A percentile compares a stretch with the other conserved stretches of the same genome.
phyloP scores from a whole-genome alignment of 2,329 filamentous ascomycete genomes.

The Chaetomiaceae sp. region DNA sequence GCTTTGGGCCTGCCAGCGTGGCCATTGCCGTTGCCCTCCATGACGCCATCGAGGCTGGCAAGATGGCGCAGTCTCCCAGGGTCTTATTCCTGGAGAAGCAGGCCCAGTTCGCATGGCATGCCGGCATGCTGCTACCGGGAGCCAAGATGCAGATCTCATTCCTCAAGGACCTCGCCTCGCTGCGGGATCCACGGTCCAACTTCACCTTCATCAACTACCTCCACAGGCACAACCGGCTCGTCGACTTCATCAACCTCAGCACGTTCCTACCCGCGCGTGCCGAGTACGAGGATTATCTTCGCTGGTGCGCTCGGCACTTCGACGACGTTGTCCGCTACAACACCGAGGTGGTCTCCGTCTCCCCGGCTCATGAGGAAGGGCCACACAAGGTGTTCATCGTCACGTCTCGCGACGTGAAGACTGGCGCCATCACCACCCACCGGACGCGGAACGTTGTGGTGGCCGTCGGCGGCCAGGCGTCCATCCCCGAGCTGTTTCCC shows the following conservation, averaged over 20 bases:
- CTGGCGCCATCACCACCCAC: conserved; percentile 49
- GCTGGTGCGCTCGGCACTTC: conserved; percentile 85
- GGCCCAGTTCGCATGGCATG: conserved; percentile 80
- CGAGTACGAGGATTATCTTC: conserved; percentile 94
- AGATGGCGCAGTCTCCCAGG: conserved; percentile 53
- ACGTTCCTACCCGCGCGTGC: conserved; percentile 82
- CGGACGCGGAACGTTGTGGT: conserved; percentile 62
- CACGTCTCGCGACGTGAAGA: conserved; percentile 56
- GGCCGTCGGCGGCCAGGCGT: conserved; percentile 58
- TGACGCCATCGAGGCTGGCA: conserved; percentile 61
- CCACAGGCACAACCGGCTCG: conserved; percentile 71
- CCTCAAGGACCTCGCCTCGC: conserved; percentile 88
- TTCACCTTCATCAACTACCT: conserved; percentile 98
- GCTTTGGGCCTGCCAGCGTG: conserved; percentile 88
- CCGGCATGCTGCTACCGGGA: conserved; percentile 89
- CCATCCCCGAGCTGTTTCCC: conserved; percentile 66
- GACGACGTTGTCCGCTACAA: conserved; percentile 68
- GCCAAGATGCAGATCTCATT: conserved; percentile 98
- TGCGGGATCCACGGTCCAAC: conserved; percentile 79
- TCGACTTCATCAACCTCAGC: conserved; percentile 84
- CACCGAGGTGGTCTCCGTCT: conserved; percentile 69
- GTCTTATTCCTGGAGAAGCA: conserved; percentile 89
- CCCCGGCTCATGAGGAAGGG: conserved; percentile 50
- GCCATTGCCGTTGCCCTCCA: conserved; percentile 85
- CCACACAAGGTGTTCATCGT: conserved; percentile 64